A percentile compares a stretch with the other conserved stretches of the same genome.
Conservation (phyloP, 2,329 filamentous ascomycete species). For the Epichloe sibirici region DNA sequence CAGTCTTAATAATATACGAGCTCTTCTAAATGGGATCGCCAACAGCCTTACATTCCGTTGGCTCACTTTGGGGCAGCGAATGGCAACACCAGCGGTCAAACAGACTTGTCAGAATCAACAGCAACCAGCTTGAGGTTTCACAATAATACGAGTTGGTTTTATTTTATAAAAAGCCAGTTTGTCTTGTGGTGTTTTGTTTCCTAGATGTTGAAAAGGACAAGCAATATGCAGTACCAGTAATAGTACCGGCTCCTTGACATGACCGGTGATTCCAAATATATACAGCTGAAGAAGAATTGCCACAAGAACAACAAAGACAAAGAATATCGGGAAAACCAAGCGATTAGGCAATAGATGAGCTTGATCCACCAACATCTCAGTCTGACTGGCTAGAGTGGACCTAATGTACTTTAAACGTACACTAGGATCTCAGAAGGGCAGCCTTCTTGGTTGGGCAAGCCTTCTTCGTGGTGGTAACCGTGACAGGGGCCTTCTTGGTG, state of each 20-base stretch:
- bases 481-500: conserved; percentile 1
- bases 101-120: too few relatives aligned
- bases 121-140: too few relatives aligned
- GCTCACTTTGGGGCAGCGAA: too few relatives aligned
- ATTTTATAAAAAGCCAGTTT: too few relatives aligned
- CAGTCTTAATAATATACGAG: not conserved
- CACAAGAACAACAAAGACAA: too few relatives aligned
- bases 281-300: not conserved
- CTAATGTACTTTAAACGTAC: too few relatives aligned
- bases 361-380: too few relatives aligned
- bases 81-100: too few relatives aligned
- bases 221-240: not conserved
- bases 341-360: too few relatives aligned
- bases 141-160: too few relatives aligned
- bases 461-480: conserved; percentile 1
- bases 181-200: not conserved
- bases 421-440: not conserved
- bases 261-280: not conserved
- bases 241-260: not conserved
- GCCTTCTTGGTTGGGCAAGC: not conserved
- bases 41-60: not conserved
- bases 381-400: too few relatives aligned
- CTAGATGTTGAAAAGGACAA: not conserved
- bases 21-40: not conserved
- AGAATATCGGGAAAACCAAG: too few relatives aligned